Conservation (phyloP, 2,329 filamentous ascomycete genomes). For the Magnaporthales sp. region DNA sequence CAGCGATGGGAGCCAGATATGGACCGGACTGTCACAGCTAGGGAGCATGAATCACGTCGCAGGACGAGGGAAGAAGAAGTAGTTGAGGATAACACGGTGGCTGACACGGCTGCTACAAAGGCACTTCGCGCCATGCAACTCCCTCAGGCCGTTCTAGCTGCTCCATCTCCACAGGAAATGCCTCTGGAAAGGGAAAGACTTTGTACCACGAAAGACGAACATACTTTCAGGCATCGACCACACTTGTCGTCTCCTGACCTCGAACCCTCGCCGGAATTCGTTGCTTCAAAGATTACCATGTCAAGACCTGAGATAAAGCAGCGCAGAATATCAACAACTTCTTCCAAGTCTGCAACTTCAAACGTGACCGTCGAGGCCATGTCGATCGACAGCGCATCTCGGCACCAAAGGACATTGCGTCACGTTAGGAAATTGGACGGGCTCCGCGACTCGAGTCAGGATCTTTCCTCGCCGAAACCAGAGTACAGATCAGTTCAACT, state of each 20-base stretch:
- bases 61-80: slow-evolving; percentile 22
- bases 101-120: slow-evolving; percentile 43
- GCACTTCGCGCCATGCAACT: slow-evolving; percentile 38
- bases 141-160: slow-evolving; percentile 29
- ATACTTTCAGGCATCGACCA: slow-evolving; percentile 14
- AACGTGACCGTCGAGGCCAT: slow-evolving; percentile 48
- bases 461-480: slow-evolving; percentile 32
- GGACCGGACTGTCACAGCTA: slow-evolving; percentile 43
- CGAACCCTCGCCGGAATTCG: slow-evolving; percentile 30
- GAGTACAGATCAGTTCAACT: slow-evolving; percentile 25
- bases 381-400: slow-evolving; percentile 40
- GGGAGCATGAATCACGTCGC: slow-evolving; percentile 25
- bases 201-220: slow-evolving; percentile 16
- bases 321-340: neutral
- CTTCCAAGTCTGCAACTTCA: slow-evolving; percentile 41
- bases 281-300: slow-evolving; percentile 40
- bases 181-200: slow-evolving; percentile 19
- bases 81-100: slow-evolving; percentile 36
- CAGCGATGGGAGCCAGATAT: slow-evolving; percentile 47
- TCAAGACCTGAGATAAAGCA: neutral
- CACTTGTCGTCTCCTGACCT: slow-evolving; percentile 18
- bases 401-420: slow-evolving; percentile 45
- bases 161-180: slow-evolving; percentile 26
- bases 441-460: slow-evolving; percentile 37
- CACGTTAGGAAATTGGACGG: slow-evolving; percentile 49